Evolutionary conservation across 208 protist genomes (phyloP).

Genomic region (Strigomonas culicis): DNA sequence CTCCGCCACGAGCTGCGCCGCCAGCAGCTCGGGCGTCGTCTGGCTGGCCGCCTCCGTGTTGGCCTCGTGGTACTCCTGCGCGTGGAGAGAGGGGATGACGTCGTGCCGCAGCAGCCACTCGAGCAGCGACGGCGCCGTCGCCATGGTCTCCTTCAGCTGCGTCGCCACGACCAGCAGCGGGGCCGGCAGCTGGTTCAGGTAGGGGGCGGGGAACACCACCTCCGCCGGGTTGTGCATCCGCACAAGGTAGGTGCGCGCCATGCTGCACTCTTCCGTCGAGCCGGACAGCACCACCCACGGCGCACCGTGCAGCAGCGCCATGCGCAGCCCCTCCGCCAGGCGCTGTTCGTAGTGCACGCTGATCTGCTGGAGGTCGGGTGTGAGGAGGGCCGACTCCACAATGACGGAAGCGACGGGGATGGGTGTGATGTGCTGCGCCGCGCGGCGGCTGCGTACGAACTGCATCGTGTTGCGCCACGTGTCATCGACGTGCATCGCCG

Average conservation of each 20-base stretch:
- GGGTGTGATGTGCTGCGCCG: too few species aligned
- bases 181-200: constrained; percentile 8
- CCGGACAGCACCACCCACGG: constrained; percentile 59
- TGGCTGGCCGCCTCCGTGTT: not conserved
- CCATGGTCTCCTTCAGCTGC: constrained; percentile 17
- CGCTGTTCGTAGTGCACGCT: constrained; percentile 27
- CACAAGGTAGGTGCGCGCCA: constrained; percentile 25
- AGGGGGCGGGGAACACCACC: constrained; percentile 10
- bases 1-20: not conserved
- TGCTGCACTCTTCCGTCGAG: constrained; percentile 15
- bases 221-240: constrained; percentile 12
- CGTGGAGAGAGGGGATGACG: not conserved
- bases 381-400: constrained; percentile 25
- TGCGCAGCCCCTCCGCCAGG: constrained; percentile 39
- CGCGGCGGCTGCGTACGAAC: too few species aligned
- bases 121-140: constrained; percentile 7
- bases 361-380: constrained; percentile 6
- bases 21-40: not conserved
- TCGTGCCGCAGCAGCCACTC: constrained; percentile 12
- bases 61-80: not conserved
- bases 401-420: constrained; percentile 29
- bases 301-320: constrained; percentile 52
- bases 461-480: too few species aligned
- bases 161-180: not conserved
- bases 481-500: too few species aligned